Evolutionary conservation across 1,284 basidiomycete genomes (phyloP), one percentile per base, ranked within the genome.

Genomic region (Heliocybe sulcata): DNA sequence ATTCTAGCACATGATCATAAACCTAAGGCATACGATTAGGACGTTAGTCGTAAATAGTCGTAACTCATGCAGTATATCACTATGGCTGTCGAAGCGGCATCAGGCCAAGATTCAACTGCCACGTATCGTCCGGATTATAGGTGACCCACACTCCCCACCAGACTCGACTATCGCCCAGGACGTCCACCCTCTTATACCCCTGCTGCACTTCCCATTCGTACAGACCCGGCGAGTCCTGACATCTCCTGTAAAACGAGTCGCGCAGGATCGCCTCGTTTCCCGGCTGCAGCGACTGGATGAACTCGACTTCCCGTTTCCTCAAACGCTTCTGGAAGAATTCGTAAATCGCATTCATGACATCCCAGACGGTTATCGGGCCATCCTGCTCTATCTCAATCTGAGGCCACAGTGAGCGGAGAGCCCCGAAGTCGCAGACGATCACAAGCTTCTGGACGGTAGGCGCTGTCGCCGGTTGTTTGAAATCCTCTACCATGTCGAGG

Each of bases 141-240:
- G 67, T 59, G 33, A 69, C 59, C 69, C 67, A 69, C 55, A 68
- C 45, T 2, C 72, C 73, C 66, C 67, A 69, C 61, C 65, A 75
- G 33, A 61, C 51, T 51, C 58, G 67, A 19, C 60, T 53, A 51
- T 68, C 65, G 1, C 67, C 70, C 33, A 75, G 62, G 54, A 65
- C 67, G 57, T 75, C 73, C 26, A 68, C 66, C 35, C 75, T 64
- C 52, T 63, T 66, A 72, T 62, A 0, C 73, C 75, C 42, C 71
- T 65, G 29, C 51, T 26, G 55, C 27, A 62, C 58, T 45, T 71
- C 69, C 59, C 64, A 68, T 9, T 62, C 69, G 0, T 63, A 57
- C 3, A 75, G 54, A 11, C 58, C 64, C 2, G 53, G 51, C 11
- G 61, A 61, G 4, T 61, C 57, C 42, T 56, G 54, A 35, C 59